phyloP scores from a whole-genome alignment of 2,329 filamentous ascomycete species.

The Talaromyces sp. region DNA sequence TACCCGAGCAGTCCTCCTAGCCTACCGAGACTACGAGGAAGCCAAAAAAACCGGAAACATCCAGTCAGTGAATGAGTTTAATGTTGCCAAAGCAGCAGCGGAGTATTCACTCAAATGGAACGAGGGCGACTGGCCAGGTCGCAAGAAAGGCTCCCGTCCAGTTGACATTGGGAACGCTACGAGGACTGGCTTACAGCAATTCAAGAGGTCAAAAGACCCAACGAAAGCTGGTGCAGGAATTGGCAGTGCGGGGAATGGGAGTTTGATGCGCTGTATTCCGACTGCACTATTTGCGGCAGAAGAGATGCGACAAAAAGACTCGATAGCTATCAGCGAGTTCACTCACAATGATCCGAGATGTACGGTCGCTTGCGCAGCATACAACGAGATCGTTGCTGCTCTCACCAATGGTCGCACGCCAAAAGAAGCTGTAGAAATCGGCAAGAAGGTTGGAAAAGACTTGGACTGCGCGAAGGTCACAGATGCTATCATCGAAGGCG shows the following conservation, averaged over 20 bases:
- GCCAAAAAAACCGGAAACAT: background rate
- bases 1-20: background rate
- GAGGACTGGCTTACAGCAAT: background rate
- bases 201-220: background rate
- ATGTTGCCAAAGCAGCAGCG: background rate
- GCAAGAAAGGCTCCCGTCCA: background rate
- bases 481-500: slow-evolving; percentile 4
- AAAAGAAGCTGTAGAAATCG: background rate
- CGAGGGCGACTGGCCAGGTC: slow-evolving; percentile 8
- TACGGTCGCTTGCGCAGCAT: slow-evolving; percentile 7
- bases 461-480: background rate
- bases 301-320: background rate
- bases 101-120: slow-evolving; percentile 10
- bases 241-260: slow-evolving; percentile 5
- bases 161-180: slow-evolving; percentile 7
- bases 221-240: background rate
- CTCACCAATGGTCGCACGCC: background rate
- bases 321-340: slow-evolving; percentile 4
- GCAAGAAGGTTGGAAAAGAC: background rate
- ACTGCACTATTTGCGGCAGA: background rate
- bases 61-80: background rate
- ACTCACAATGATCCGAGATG: slow-evolving; percentile 10
- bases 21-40: slow-evolving; percentile 8
- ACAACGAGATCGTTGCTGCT: slow-evolving; percentile 7
- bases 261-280: slow-evolving; percentile 9